Conservation (phyloP, 2,329 filamentous ascomycete genomes). For the Malbranchea zuffiana region DNA sequence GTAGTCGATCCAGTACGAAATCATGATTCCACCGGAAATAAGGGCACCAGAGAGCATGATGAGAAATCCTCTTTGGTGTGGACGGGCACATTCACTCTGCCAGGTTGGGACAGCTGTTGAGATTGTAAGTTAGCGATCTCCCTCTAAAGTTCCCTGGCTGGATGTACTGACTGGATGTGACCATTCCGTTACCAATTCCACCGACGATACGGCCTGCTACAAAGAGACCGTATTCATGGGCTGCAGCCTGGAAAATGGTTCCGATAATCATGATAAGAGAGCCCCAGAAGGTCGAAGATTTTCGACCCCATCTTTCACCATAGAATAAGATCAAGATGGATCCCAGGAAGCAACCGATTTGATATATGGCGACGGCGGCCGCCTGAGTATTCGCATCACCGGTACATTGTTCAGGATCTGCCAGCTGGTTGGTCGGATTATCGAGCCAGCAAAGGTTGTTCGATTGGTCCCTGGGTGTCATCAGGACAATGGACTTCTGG, state of each 20-base stretch:
- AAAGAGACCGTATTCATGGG: slow-evolving; percentile 29
- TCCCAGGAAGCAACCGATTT: slow-evolving; percentile 31
- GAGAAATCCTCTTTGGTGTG: slow-evolving; percentile 44
- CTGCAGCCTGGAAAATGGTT: slow-evolving; percentile 7
- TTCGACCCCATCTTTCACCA: slow-evolving; percentile 25
- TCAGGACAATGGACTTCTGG: slow-evolving; percentile 33
- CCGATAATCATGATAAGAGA: slow-evolving; percentile 10
- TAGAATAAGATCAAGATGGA: slow-evolving; percentile 30
- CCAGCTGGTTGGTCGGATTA: slow-evolving; percentile 1
- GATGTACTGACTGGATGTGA: slow-evolving; percentile 26
- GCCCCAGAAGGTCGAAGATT: slow-evolving; percentile 9
- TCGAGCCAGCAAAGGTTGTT: slow-evolving; percentile 7
- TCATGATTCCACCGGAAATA: slow-evolving; percentile 9
- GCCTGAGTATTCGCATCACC: slow-evolving; percentile 10
- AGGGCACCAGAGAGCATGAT: slow-evolving; percentile 31
- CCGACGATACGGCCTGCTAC: slow-evolving; percentile 38
- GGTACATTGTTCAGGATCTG: slow-evolving; percentile 6
- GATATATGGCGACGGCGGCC: slow-evolving; percentile 19
- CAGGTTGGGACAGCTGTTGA: slow-evolving; percentile 33
- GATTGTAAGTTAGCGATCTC: slow-evolving; percentile 4
- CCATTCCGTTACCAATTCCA: slow-evolving; percentile 40
- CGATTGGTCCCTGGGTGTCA: slow-evolving; percentile 36
- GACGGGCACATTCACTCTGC: slow-evolving; percentile 36
- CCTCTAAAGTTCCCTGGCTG: too few species aligned
- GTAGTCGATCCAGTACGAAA: slow-evolving; percentile 11